Evolutionary conservation across 75 land plant species (phyloP).

Genomic region (Chamaecyparis obtusa): DNA sequence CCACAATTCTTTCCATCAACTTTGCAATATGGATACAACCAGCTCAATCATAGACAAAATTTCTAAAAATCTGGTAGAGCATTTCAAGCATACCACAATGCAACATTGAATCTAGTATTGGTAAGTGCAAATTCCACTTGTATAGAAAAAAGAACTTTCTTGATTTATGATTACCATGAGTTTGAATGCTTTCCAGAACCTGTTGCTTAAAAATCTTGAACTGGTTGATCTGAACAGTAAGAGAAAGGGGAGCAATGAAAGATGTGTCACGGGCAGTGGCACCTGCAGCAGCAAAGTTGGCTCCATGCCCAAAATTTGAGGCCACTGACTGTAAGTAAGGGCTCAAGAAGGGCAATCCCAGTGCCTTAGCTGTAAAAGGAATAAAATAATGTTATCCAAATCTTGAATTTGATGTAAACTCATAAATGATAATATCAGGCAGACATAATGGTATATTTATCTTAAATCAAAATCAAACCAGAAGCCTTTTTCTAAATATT

Average conservation of each 20-base stretch:
- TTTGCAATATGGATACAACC: no score
- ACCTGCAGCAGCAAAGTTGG: constrained; percentile 71
- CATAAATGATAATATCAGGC: not conserved
- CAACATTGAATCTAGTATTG: no score
- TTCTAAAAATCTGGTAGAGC: no score
- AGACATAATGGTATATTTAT: not conserved
- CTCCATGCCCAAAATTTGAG: constrained; percentile 60
- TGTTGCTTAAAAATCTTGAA: constrained; percentile 27
- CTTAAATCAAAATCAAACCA: not conserved
- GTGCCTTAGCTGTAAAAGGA: constrained; percentile 35
- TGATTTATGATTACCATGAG: not conserved
- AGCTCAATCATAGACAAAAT: no score
- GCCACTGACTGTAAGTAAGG: constrained; percentile 57
- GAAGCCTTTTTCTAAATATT: not conserved
- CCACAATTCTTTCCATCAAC: no score
- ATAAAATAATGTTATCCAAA: not conserved
- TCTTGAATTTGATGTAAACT: no score
- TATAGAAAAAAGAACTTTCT: not conserved
- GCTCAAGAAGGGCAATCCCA: constrained; percentile 48
- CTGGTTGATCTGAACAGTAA: constrained; percentile 23
- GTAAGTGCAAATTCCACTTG: no score
- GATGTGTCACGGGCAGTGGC: constrained; percentile 25
- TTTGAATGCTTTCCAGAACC: not conserved
- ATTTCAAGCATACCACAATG: no score
- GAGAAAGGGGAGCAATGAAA: constrained; percentile 27